Evolutionary conservation across 768 basidiomycete species (phyloP).

Genomic region (Botryobasidium botryosum): DNA sequence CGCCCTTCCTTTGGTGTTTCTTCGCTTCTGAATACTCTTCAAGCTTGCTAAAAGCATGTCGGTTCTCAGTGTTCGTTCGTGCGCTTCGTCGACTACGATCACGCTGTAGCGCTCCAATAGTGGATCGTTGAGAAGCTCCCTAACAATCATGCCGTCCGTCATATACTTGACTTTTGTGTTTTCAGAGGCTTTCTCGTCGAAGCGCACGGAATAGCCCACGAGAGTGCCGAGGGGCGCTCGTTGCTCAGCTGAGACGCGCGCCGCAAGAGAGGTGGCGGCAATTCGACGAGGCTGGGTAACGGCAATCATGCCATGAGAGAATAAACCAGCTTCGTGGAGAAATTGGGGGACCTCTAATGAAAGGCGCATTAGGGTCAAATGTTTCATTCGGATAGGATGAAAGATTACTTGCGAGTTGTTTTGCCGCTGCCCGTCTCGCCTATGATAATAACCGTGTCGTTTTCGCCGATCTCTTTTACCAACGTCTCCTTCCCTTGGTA

Average conservation of each 20-base stretch:
- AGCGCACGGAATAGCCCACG: constrained; percentile 92
- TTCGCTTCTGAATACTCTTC: constrained; percentile 54
- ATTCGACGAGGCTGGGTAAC: constrained; percentile 93
- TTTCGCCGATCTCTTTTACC: constrained; percentile 48
- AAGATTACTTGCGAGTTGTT: constrained; percentile 71
- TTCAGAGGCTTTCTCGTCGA: constrained; percentile 61
- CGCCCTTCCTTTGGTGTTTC: constrained; percentile 28
- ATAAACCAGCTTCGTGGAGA: constrained; percentile 63
- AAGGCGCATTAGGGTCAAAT: background rate
- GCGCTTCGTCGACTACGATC: constrained; percentile 89
- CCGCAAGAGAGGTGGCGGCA: constrained; percentile 87
- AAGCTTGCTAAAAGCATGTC: constrained; percentile 85
- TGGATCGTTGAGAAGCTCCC: constrained; percentile 72
- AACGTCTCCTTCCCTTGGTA: constrained; percentile 54
- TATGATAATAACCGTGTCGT: constrained; percentile 76
- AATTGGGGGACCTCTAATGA: constrained; percentile 86
- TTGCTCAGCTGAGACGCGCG: constrained; percentile 77
- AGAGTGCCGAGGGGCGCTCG: constrained; percentile 48
- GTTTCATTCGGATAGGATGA: background rate
- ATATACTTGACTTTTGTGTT: constrained; percentile 86
- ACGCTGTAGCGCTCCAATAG: constrained; percentile 69
- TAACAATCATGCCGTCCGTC: constrained; percentile 94
- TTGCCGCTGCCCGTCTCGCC: constrained; percentile 98
- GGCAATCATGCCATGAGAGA: constrained; percentile 56
- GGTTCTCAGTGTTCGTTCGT: constrained; percentile 87